phyloP scores from a whole-genome alignment of 2,329 filamentous ascomycete species.

The Neurospora crassa region DNA sequence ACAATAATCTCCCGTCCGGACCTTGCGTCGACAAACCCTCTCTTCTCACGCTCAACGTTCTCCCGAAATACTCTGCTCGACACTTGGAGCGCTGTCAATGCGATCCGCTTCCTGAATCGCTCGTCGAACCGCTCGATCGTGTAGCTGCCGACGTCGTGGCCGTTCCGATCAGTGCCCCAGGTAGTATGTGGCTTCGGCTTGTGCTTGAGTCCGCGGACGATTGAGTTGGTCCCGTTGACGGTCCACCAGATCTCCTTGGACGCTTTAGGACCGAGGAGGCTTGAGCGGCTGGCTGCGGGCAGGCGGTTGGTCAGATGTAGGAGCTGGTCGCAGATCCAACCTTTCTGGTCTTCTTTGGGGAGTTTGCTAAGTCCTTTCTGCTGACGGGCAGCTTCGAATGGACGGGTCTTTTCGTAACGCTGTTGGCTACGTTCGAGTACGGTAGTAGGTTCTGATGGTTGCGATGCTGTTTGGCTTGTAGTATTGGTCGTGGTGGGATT shows the following conservation, averaged over 20 bases:
- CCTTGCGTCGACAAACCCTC: constrained; percentile 6
- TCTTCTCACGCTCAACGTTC: constrained; percentile 24
- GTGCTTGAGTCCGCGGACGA: constrained; percentile 31
- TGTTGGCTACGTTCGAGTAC: constrained; percentile 38
- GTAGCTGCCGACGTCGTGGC: constrained; percentile 40
- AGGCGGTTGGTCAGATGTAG: constrained; percentile 26
- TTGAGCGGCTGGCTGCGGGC: constrained; percentile 18
- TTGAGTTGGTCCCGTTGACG: constrained; percentile 41
- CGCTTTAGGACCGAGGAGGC: constrained; percentile 31
- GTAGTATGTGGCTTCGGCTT: constrained; percentile 6
- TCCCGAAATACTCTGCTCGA: constrained; percentile 35
- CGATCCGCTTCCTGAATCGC: constrained; percentile 31
- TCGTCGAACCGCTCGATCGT: constrained; percentile 34
- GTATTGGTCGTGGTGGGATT: constrained; percentile 6
- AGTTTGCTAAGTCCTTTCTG: constrained; percentile 35
- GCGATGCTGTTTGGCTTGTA: constrained; percentile 13
- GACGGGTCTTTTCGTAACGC: constrained; percentile 41
- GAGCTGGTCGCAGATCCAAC: constrained; percentile 37
- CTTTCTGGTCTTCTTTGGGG: constrained; percentile 37
- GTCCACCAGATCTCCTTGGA: constrained; percentile 50
- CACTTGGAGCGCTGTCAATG: constrained; percentile 33
- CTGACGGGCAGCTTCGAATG: constrained; percentile 35
- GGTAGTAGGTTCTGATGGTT: constrained; percentile 30
- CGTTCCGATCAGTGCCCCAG: constrained; percentile 44
- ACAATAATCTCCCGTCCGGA: constrained; percentile 18